Evolutionary conservation across 1,139 yeast genomes (phyloP), one percentile per base, ranked within the genome.

Genomic region (Wickerhamomyces sp.): DNA sequence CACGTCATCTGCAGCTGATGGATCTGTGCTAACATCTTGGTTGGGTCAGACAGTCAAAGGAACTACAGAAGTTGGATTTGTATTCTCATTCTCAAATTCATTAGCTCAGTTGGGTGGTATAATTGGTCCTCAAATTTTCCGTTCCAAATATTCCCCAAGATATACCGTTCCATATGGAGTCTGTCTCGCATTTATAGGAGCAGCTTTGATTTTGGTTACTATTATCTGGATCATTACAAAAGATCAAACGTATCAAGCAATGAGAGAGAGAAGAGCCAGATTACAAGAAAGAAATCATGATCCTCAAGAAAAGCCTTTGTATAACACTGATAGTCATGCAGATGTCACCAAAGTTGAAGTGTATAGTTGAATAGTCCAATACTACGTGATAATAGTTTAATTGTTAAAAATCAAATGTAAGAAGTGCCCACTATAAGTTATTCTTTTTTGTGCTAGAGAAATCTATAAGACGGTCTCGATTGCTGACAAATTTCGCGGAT

Each of bases 71-170:
- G 38, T 45, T 18, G 48, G 42, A 1, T 50, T 50, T 38, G 40
- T 41, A 8, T 34, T 50, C n/a, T 40, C 45, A 9, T 43, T 48
- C 13, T 27, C 48, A 6, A 50, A 50, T 10, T 18, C 45, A 7
- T 11, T 46, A 35, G 51, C 34, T 3, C 50, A 48, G 34, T 14
- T 54, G 33, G 53, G 53, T 8, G 58, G 61, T 45, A 46, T 57
- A 29, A 50, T 58, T 23, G 54, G 62, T 29, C 62, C 65, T 6
- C 64, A 61, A 39, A 41, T 59, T 8, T 59, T 56, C 53, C 47
- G 50, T 34, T 18, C 49, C 1, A 40, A 52, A 26, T 51, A 52
- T 36, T 44, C 49, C n/a, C 61, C 61, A 40, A 41, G 61, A 37
- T 58, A 56, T 27, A 43, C 44, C n/a, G 37, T 43, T 3, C 46